phyloP scores from a whole-genome alignment of 169 alveolate genomes.

The Eimeria zaria region DNA sequence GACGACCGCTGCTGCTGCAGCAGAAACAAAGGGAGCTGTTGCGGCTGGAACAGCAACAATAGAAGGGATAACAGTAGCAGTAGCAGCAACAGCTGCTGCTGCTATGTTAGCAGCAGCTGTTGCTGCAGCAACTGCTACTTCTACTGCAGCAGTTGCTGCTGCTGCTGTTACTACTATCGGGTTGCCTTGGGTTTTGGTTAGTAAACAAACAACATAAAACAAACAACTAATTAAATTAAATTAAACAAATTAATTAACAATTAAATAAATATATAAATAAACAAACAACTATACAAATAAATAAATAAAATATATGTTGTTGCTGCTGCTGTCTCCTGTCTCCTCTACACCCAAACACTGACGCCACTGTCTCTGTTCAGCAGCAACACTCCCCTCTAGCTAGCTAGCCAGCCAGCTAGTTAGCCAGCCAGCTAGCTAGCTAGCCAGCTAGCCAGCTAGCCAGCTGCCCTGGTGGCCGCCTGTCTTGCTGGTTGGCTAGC shows the following conservation, averaged over 20 bases:
- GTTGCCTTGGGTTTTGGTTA: not conserved
- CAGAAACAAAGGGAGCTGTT: not conserved
- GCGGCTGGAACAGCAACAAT: not conserved
- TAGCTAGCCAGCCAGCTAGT: too few species aligned
- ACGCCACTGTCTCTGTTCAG: too few species aligned
- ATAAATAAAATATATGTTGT: not conserved
- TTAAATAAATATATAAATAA: not conserved
- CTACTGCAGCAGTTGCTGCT: too few species aligned
- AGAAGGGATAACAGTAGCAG: conserved; percentile 14
- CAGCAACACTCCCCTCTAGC: too few species aligned
- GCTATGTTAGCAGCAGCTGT: too few species aligned
- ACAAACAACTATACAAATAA: not conserved
- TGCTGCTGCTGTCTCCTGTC: too few species aligned
- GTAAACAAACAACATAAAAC: not conserved
- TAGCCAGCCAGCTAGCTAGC: too few species aligned
- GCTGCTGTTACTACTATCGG: not conserved
- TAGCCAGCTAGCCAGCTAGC: too few species aligned
- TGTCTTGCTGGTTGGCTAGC: too few species aligned
- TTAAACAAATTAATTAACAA: not conserved
- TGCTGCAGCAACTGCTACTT: too few species aligned
- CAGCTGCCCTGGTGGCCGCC: too few species aligned
- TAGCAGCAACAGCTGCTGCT: conserved; percentile 19
- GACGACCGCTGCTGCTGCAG: not conserved
- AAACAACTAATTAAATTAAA: not conserved
- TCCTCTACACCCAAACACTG: too few species aligned